Evolutionary conservation across 768 basidiomycete species (phyloP).

Genomic region (Termitomyces sp.): DNA sequence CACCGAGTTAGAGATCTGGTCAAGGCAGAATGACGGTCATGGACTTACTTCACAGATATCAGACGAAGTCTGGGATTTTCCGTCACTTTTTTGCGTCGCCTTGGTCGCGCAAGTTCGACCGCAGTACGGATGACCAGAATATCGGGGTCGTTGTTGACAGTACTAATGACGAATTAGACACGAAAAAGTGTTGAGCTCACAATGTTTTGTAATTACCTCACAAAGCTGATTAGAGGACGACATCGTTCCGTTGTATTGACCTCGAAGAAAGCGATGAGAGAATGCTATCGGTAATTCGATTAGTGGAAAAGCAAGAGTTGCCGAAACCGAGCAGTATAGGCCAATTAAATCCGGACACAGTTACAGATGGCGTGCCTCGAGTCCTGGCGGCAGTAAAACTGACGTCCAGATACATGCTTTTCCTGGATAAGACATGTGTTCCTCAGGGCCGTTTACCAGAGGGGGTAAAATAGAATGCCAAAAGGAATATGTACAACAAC

Average conservation of each 20-base stretch:
- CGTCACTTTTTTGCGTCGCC: background rate
- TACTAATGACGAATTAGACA: background rate
- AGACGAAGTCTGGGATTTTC: background rate
- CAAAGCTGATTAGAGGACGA: background rate
- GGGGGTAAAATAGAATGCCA: background rate
- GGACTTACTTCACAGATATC: conserved; percentile 42
- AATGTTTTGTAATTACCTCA: background rate
- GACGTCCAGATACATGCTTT: background rate
- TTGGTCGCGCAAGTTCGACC: conserved; percentile 4
- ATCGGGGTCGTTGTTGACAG: conserved; percentile 3
- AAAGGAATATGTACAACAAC: background rate
- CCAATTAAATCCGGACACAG: background rate
- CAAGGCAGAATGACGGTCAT: background rate
- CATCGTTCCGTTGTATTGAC: background rate
- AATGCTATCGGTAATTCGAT: background rate
- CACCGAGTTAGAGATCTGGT: background rate
- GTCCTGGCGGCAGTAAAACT: background rate
- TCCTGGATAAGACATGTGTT: background rate
- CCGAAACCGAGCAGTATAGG: background rate
- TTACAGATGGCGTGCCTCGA: background rate
- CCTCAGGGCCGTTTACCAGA: background rate
- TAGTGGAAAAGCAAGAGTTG: background rate
- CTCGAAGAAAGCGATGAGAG: background rate
- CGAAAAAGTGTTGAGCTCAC: background rate
- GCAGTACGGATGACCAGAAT: conserved; percentile 1